A percentile compares a stretch with the other conserved stretches of the same genome.
These are phyloP conservation scores for Hymenoscyphus infarciens DNA, from an alignment of 2,329 filamentous ascomycete genomes.

Conservation along the genomic window DNA sequence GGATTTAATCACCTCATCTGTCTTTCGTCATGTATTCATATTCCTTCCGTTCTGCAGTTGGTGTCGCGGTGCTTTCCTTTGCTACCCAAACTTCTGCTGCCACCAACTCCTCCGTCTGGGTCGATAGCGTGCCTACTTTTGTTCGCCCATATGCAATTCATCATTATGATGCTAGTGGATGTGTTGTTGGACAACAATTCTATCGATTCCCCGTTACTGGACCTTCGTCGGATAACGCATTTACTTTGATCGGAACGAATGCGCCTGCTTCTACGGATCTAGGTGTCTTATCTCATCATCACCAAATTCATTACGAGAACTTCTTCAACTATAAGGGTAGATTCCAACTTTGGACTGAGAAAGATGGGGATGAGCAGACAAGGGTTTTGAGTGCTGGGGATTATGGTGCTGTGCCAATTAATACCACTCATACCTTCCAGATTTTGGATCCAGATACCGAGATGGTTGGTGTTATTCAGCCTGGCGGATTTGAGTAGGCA, in stretches of 20 bases:
- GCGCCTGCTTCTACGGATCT: slow-evolving; percentile 37
- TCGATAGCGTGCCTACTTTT: slow-evolving; percentile 21
- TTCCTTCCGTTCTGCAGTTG: neutral
- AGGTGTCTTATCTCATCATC: slow-evolving; percentile 43
- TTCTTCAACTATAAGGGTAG: slow-evolving; percentile 45
- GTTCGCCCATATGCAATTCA: slow-evolving; percentile 28
- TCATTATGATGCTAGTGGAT: slow-evolving; percentile 29
- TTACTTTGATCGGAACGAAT: slow-evolving; percentile 44
- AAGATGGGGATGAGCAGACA: slow-evolving; percentile 34
- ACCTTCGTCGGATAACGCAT: slow-evolving; percentile 43
- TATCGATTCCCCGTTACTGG: slow-evolving; percentile 44
- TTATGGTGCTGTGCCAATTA: slow-evolving; percentile 43
- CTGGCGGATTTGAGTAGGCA: slow-evolving; percentile 46
- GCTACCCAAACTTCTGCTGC: neutral
- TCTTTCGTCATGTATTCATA: slow-evolving; percentile 3
- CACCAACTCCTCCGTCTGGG: slow-evolving; percentile 36
- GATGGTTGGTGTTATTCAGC: slow-evolving; percentile 44
- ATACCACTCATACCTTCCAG: slow-evolving; percentile 48
- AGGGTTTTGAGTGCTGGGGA: slow-evolving; percentile 43
- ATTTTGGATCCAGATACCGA: slow-evolving; percentile 46
- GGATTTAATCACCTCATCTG: neutral
- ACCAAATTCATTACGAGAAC: slow-evolving; percentile 44
- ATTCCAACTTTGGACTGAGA: slow-evolving; percentile 43
- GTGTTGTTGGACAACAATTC: slow-evolving; percentile 36
- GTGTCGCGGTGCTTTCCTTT: neutral